These are phyloP conservation scores for Scytalidium lignicola DNA, from an alignment of 2,329 filamentous ascomycete genomes.

Conservation along the genomic window DNA sequence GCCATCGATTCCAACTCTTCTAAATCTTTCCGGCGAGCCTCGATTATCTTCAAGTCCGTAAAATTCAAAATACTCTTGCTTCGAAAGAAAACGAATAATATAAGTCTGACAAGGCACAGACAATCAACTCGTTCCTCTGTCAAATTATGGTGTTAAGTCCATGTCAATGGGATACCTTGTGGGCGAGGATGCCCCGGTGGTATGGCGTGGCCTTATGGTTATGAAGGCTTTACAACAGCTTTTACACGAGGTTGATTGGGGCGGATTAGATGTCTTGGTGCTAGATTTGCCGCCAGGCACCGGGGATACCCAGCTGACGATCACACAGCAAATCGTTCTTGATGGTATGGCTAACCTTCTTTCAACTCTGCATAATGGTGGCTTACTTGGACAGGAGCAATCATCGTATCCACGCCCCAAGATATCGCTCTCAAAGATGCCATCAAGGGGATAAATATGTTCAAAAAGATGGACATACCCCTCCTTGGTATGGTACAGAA, in stretches of 20 bases:
- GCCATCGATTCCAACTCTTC: conserved; percentile 84
- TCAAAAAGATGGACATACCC: conserved; percentile 69
- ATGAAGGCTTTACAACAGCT: conserved; percentile 96
- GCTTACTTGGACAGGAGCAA: conserved; percentile 47
- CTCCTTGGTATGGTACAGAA: conserved; percentile 87
- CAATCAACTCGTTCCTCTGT: conserved; percentile 79
- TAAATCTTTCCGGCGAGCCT: conserved; percentile 77
- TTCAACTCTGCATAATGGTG: neutral
- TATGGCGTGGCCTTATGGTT: conserved; percentile 95
- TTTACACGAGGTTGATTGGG: conserved; percentile 93
- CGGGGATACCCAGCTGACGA: conserved; percentile 93
- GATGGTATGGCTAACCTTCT: conserved; percentile 53
- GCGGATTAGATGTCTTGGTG: conserved; percentile 78
- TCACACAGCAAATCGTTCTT: conserved; percentile 87
- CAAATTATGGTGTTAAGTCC: conserved; percentile 92
- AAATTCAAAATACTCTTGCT: neutral
- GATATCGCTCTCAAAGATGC: conserved; percentile 90
- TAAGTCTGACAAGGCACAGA: conserved; percentile 39
- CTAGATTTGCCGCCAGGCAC: conserved; percentile 91
- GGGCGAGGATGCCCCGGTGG: conserved; percentile 72
- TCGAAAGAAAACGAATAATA: neutral
- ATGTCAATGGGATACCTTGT: conserved; percentile 99
- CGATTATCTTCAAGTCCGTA: conserved; percentile 64
- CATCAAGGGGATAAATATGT: conserved; percentile 87
- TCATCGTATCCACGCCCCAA: conserved; percentile 92